Evolutionary conservation across 2,329 filamentous ascomycete genomes (phyloP), one percentile per base, ranked within the genome.

Genomic region (Penicillium capsulatum): DNA sequence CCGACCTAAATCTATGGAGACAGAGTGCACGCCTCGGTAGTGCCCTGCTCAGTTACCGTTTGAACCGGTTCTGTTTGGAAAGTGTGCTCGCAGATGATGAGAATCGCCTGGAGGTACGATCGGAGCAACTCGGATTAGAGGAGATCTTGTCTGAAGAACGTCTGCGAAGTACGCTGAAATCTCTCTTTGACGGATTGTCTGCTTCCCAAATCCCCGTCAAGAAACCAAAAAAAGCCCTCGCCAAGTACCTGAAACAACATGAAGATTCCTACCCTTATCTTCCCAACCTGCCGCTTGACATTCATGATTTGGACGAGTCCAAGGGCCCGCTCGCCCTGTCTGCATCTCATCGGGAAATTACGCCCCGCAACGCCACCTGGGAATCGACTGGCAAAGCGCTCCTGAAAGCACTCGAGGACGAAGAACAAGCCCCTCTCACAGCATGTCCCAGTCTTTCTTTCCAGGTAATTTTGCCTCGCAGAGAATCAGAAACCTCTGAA

Each of bases 1-100:
- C 75, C 3, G 80, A 83, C 52, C 61, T 81, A 27, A 79, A 83
- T 52, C 63, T 83, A 15, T 83, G 80, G 80, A 70, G 79, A 42
- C 75, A 77, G 47, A 72, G 76, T 15, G 74, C 77, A 14, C 73
- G 77, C 13, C 71, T 83, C 2, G 73, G 76, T 8, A 70, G 72
- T 36, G 68, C 79, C 36, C 61, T 82, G 7, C 70, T 75, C 35
- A 81, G 79, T 53, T 71, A 71, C 51, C 72, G 80, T 10, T 66
- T 82, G 26, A 72, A 74, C 11, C 71, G 80, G 17, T 83, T 75
- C 54, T 82, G 80, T 54, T 59, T 83, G 20, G 80, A 83, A 58
- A 77, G 79, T 46, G 76, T 82, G 3, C 60, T 83, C 26, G 79
- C 80, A 42, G 76, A 74, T 32, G 78, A 81, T 45, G 76, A 79